phyloP scores from a whole-genome alignment of 352 stramenopile species.

The Globisporangium cylindrosporum region DNA sequence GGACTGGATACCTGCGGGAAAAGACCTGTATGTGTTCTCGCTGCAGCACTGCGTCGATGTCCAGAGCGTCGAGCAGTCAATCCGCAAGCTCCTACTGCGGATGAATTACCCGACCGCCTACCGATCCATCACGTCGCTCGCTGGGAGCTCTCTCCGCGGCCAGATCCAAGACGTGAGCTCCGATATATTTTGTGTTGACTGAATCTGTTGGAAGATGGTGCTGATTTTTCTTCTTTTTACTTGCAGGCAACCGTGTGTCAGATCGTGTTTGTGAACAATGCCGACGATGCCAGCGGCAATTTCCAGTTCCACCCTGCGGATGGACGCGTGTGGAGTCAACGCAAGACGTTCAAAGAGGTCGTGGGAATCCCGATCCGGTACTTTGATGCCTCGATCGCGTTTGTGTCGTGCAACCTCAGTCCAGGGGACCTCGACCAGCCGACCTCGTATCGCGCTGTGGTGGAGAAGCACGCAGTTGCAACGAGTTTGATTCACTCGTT shows the following conservation, averaged over 20 bases:
- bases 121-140: slow-evolving; percentile 76
- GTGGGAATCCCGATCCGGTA: slow-evolving; percentile 79
- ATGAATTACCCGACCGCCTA: slow-evolving; percentile 82
- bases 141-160: slow-evolving; percentile 52
- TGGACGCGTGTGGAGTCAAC: slow-evolving; percentile 68
- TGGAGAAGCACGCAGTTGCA: slow-evolving; percentile 52
- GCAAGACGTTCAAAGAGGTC: slow-evolving; percentile 74
- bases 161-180: slow-evolving; percentile 63
- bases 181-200: too few relatives aligned
- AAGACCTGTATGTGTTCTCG: slow-evolving; percentile 84
- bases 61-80: slow-evolving; percentile 59
- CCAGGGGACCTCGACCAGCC: slow-evolving; percentile 11
- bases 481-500: slow-evolving; percentile 78
- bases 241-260: slow-evolving; percentile 67
- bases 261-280: slow-evolving; percentile 86
- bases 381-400: slow-evolving; percentile 82
- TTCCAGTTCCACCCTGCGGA: slow-evolving; percentile 68
- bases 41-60: slow-evolving; percentile 74
- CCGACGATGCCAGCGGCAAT: slow-evolving; percentile 77
- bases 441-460: slow-evolving; percentile 27
- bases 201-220: background rate
- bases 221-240: slow-evolving; percentile 4
- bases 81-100: slow-evolving; percentile 66
- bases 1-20: slow-evolving; percentile 70
- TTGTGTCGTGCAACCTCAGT: slow-evolving; percentile 78